Base-by-base conservation (phyloP, 257 asterid genomes). In the Orobanche coerulescens region DNA sequence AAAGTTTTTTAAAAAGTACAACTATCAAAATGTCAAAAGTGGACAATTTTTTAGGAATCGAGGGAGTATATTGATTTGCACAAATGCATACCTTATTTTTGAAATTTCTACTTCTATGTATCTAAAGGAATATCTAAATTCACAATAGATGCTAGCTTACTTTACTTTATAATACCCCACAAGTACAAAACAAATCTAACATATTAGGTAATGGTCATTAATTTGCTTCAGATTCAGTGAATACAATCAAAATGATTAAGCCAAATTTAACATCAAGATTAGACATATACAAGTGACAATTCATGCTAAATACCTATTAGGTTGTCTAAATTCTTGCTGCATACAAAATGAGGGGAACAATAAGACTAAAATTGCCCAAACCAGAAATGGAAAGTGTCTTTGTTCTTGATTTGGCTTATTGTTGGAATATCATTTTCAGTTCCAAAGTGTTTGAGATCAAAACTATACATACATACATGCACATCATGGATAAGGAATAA, bases 211-310 rank as follows among this genome's bases (percentile, higher is more conserved):
- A 34, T 34, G 40, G 40, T 31, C 37, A 31, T 31, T 31, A 9
- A 31, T 62, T 62, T 30, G 18, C 3, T 62, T 20, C 14, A 4
- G 33, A 62, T 62, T 47, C 48, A 62, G 23, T 62, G 58, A 15
- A 50, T 40, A 23, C 12, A 63, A 18, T 10, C 3, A 10, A 20
- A 20, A 25, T 49, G 22, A 64, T 24, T 12, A 16, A 12, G 7
- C 3, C 30, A 25, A 14, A 64, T 22, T 15, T 16, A 10, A 30
- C 1, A 4, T 15, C 24, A 55, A 30, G 6, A 31, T 1, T 28
- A 34, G 44, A 6, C 44, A 55, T 4, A 28, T 58, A n/a, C 7
- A 3, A 57, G 39, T 34, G 16, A 5, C 30, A 33, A n/a, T n/a
- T 6, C 31, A 19, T 8, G 7, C 1, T 12, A n/a, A 36, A 55